phyloP scores from a whole-genome alignment of 1,139 yeast species.

The Zygoascus hellenicus region DNA sequence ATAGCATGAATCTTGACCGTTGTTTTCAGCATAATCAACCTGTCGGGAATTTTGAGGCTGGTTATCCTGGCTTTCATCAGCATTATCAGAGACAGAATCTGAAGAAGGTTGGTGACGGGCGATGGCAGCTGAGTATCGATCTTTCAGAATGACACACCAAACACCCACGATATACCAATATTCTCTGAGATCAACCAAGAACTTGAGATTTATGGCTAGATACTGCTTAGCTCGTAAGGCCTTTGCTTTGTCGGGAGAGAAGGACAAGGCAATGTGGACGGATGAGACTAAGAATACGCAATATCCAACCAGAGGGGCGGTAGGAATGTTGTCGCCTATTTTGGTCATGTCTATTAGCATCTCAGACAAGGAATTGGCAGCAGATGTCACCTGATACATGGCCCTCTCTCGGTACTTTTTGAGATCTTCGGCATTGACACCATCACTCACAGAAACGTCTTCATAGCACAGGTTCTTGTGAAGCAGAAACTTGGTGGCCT shows the following conservation, averaged over 20 bases:
- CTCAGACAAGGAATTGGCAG: slow-evolving; percentile 31
- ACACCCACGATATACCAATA: slow-evolving; percentile 35
- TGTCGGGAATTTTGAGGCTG: neutral
- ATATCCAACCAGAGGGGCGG: slow-evolving; percentile 36
- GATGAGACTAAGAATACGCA: slow-evolving; percentile 35
- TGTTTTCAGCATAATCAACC: neutral
- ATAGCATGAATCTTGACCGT: slow-evolving; percentile 1
- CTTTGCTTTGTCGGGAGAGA: slow-evolving; percentile 28
- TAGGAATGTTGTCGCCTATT: slow-evolving; percentile 28
- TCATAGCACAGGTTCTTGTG: slow-evolving; percentile 26
- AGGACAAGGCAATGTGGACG: slow-evolving; percentile 34
- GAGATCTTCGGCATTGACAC: slow-evolving; percentile 2
- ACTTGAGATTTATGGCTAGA: slow-evolving; percentile 31
- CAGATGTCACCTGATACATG: slow-evolving; percentile 27
- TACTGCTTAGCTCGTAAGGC: slow-evolving; percentile 32
- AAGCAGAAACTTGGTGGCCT: slow-evolving; percentile 24
- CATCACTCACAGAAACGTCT: slow-evolving; percentile 14
- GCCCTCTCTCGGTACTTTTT: slow-evolving; percentile 27
- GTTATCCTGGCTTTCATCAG: neutral
- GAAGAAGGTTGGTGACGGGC: neutral
- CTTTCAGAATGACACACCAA: slow-evolving; percentile 35
- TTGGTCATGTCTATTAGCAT: slow-evolving; percentile 31
- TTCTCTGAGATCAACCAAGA: slow-evolving; percentile 32
- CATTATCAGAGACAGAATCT: neutral
- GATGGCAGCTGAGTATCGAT: slow-evolving; percentile 23